Base-by-base conservation (phyloP, 2,329 filamentous ascomycete species). In the Phaeophleospora eucalypticola region DNA sequence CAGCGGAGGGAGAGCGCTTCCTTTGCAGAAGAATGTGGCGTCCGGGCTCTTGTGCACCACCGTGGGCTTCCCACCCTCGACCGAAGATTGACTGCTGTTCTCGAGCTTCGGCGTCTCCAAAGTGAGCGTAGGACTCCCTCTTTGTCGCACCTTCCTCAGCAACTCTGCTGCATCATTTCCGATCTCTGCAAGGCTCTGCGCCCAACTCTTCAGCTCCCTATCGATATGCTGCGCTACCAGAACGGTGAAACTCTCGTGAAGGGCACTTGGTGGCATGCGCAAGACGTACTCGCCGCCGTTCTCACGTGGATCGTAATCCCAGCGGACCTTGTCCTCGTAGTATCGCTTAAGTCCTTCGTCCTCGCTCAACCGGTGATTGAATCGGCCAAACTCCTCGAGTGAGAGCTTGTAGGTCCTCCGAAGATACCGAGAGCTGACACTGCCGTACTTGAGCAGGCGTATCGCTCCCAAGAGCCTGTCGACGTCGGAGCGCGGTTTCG, bases 221-320 rank as follows among this genome's bases (percentile, higher is more conserved):
- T 36, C 14, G 20, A 52, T 43, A 7, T 24, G 41, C 4, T 17
- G 18, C 19, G 16, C 40, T 4, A 53, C 42, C 9, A 15, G n/a
- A 14, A 19, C 43, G 16, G 42, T 48, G 40, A 51, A 51, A 2
- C 10, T 15, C 29, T 56, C 51, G 48, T 53, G 53, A 10, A 46
- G 39, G 3, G 20, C 34, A 12, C 32, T 49, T 36, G 50, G 53
- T n/a, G n/a, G n/a, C 53, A 56, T 56, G 53, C 50, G 53, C 39
- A 56, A 45, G 1, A 27, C 41, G n/a, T 36, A 51, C 38, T 20
- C 17, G 10, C n/a, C n/a, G 18, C 12, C 35, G 18, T 9, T 10
- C 38, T 20, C 39, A n/a, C 29, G 36, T 14, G 36, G 45, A 18
- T 49, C 42, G 49, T 52, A 52, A 32, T 52, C 52, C 39, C 37